Evolutionary conservation across 495 filamentous ascomycete genomes (phyloP).

Genomic region (Hyaloscypha hepaticicola): DNA sequence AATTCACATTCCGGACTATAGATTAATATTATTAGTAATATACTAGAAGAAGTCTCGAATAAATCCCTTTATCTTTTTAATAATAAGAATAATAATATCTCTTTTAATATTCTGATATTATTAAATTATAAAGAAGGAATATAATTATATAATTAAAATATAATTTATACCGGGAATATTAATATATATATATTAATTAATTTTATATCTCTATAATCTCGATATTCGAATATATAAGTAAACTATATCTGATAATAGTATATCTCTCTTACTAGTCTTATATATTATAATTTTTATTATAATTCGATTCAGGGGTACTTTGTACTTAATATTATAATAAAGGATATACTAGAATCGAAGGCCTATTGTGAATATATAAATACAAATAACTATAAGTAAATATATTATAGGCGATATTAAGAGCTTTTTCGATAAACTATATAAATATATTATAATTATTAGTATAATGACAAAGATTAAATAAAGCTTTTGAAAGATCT

Average conservation of each 20-base stretch:
- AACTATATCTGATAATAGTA: background rate
- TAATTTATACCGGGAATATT: background rate
- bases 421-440: background rate
- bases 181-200: background rate
- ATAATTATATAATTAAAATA: background rate
- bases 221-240: background rate
- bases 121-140: background rate
- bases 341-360: background rate
- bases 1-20: background rate
- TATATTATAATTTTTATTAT: background rate
- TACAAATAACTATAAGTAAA: background rate
- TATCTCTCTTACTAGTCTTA: background rate
- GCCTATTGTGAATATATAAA: background rate
- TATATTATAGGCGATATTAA: background rate
- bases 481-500: constrained; percentile 2
- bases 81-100: background rate
- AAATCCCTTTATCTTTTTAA: background rate
- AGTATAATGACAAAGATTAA: background rate
- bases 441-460: background rate
- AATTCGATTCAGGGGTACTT: background rate
- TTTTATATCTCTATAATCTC: background rate
- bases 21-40: background rate
- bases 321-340: background rate
- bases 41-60: background rate
- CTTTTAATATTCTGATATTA: background rate